These are phyloP conservation scores for Parathielavia appendiculata DNA, from an alignment of 495 filamentous ascomycete species.

Conservation along the genomic window DNA sequence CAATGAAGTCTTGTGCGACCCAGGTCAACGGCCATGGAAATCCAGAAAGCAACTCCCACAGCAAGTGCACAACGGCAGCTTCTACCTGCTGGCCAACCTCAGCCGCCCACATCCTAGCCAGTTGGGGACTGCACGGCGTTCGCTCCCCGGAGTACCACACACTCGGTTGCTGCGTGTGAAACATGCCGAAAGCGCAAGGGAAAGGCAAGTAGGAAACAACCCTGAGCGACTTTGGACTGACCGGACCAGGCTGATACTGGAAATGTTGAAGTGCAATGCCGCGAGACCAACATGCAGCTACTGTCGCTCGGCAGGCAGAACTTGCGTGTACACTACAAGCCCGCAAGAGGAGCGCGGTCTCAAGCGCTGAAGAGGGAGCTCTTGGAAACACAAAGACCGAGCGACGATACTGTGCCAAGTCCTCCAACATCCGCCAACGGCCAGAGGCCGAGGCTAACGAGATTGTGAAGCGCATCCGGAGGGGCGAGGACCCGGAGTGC, in stretches of 20 bases:
- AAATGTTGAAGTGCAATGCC: background rate
- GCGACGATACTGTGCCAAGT: background rate
- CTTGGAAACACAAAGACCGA: background rate
- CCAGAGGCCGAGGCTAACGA: slow-evolving; percentile 25
- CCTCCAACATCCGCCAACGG: background rate
- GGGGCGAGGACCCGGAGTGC: slow-evolving; percentile 24
- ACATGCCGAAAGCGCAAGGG: slow-evolving; percentile 9
- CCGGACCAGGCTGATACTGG: background rate
- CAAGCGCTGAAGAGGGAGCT: slow-evolving; percentile 8
- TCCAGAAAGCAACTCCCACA: no score
- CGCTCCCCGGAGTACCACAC: background rate
- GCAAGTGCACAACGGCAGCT: no score
- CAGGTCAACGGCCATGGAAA: no score
- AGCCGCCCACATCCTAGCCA: background rate
- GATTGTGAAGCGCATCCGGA: slow-evolving; percentile 28
- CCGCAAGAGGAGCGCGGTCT: background rate
- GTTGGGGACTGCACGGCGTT: background rate
- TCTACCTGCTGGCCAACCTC: background rate
- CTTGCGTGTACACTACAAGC: background rate
- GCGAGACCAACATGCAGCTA: background rate
- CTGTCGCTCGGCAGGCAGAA: background rate
- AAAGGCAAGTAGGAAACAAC: background rate
- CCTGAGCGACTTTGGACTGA: no score
- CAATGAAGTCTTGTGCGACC: no score
- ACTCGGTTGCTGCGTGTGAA: slow-evolving; percentile 8